These are phyloP conservation scores for Dictyostelium discoideum DNA, from an alignment of 78 protist species.

Conservation along the genomic window DNA sequence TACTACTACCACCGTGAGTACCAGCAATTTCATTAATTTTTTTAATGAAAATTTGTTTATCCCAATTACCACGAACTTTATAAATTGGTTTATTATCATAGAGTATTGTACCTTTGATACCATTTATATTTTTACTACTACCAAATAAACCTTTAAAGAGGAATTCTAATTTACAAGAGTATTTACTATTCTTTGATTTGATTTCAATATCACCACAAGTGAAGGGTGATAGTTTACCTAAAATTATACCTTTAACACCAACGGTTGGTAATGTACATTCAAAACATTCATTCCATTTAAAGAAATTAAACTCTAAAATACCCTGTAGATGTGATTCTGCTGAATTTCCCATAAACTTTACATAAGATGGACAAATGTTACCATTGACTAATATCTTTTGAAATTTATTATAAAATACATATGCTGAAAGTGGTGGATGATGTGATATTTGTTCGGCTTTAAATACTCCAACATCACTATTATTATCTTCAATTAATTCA, in stretches of 20 bases:
- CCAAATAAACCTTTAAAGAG: conserved; percentile 19
- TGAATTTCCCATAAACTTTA: conserved; percentile 63
- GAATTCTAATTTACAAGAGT: conserved; percentile 1
- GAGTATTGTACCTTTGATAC: conserved; percentile 35
- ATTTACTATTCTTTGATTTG: not conserved
- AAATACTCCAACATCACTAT: not conserved
- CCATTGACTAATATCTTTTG: conserved; percentile 67
- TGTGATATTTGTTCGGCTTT: conserved; percentile 64
- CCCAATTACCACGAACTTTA: conserved; percentile 66
- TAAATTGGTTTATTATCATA: not conserved
- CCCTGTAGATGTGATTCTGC: conserved; percentile 60
- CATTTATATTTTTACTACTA: conserved; percentile 33
- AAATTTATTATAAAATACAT: conserved; percentile 42
- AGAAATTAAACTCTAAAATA: conserved; percentile 18
- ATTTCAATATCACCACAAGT: conserved; percentile 10
- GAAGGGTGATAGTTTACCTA: conserved; percentile 29
- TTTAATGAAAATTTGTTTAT: not conserved
- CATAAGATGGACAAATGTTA: conserved; percentile 45
- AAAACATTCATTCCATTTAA: not conserved
- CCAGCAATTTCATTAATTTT: not conserved
- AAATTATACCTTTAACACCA: conserved; percentile 47
- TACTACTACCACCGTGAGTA: not conserved
- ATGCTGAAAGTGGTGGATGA: conserved; percentile 74
- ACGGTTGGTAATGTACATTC: conserved; percentile 38
- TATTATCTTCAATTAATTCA: not conserved